Conservation (phyloP, 176 grass and related monocot genomes). For the Panicum miliaceum region DNA sequence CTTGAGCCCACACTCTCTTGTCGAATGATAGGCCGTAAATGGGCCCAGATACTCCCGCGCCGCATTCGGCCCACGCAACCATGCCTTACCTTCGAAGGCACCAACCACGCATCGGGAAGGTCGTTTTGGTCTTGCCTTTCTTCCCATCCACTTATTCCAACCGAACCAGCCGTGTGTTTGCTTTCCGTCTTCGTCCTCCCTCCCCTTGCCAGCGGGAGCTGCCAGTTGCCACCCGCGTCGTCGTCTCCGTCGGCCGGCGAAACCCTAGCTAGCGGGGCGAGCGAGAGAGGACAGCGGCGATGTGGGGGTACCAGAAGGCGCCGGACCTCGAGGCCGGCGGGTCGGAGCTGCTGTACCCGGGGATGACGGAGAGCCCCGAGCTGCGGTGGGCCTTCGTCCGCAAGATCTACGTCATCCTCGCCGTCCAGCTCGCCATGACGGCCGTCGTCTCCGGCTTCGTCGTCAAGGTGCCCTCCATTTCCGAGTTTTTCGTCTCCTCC, state of each 20-base stretch:
- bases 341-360: slow-evolving; percentile 60
- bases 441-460: slow-evolving; percentile 67
- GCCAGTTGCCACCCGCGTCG: neutral
- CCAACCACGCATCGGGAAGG: neutral
- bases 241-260: neutral
- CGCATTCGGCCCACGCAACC: neutral
- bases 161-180: neutral
- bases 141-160: neutral
- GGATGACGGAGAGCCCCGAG: slow-evolving; percentile 79
- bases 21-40: neutral
- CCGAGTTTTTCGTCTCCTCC: slow-evolving; percentile 84
- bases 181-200: neutral
- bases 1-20: neutral
- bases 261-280: slow-evolving; percentile 42
- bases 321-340: slow-evolving; percentile 58
- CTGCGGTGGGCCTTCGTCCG: slow-evolving; percentile 89
- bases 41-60: neutral
- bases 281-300: neutral
- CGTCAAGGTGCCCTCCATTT: slow-evolving; percentile 69
- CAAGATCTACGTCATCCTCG: slow-evolving; percentile 91
- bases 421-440: slow-evolving; percentile 75
- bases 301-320: slow-evolving; percentile 54
- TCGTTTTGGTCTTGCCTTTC: neutral
- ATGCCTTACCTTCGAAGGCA: slow-evolving; percentile 34
- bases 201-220: neutral